phyloP scores from a whole-genome alignment of 177 flowering plant species.

The Tripterygium wilfordii region DNA sequence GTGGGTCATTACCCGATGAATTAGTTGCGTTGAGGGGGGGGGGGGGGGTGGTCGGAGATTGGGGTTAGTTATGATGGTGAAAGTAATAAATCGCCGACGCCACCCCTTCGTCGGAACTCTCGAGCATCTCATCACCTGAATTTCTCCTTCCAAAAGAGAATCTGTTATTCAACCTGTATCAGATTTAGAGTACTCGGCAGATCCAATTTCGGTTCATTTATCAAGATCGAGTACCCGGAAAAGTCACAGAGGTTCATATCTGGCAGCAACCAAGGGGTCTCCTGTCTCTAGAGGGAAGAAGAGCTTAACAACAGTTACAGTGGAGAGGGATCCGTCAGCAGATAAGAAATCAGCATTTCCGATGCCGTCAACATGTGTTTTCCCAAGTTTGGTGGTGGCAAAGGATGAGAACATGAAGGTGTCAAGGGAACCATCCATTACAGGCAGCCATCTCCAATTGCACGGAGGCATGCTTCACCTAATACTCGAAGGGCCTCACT shows the following conservation, averaged over 20 bases:
- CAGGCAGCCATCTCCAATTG: slow-evolving; percentile 83
- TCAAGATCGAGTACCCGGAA: slow-evolving; percentile 16
- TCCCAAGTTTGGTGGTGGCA: slow-evolving; percentile 74
- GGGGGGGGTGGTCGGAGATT: no score
- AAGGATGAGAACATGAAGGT: slow-evolving; percentile 59
- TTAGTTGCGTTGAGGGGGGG: no score
- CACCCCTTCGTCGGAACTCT: slow-evolving; percentile 71
- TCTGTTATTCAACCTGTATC: slow-evolving; percentile 72
- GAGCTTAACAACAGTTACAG: slow-evolving; percentile 17
- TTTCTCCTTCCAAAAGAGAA: slow-evolving; percentile 48
- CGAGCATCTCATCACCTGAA: slow-evolving; percentile 53
- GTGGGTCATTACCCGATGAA: no score
- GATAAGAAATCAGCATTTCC: slow-evolving; percentile 74
- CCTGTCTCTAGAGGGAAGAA: slow-evolving; percentile 55
- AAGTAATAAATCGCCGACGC: no score
- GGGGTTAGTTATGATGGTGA: no score
- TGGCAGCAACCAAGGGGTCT: slow-evolving; percentile 41
- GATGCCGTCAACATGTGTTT: slow-evolving; percentile 79
- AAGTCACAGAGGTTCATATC: slow-evolving; percentile 51
- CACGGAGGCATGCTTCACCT: no score
- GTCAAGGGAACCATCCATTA: slow-evolving; percentile 73
- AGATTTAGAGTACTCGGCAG: slow-evolving; percentile 43
- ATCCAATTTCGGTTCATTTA: slow-evolving; percentile 49
- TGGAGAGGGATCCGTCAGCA: slow-evolving; percentile 74
- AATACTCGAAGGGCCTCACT: no score